phyloP scores from a whole-genome alignment of 768 basidiomycete species.

The Tulasnella sp. region DNA sequence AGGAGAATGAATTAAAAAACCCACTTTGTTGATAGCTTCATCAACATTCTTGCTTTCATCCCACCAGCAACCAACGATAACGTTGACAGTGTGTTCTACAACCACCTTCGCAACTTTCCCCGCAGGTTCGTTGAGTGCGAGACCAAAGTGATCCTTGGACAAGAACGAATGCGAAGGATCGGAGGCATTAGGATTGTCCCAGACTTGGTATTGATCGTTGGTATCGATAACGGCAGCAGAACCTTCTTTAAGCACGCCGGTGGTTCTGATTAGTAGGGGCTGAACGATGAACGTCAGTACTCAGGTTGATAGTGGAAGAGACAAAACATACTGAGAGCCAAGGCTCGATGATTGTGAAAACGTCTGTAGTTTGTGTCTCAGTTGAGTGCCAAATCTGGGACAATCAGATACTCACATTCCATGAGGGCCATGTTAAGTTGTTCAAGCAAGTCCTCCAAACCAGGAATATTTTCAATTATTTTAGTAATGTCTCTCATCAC shows the following conservation, averaged over 20 bases:
- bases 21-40: too few species aligned
- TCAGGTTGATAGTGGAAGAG: not conserved
- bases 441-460: constrained; percentile 43
- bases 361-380: constrained; percentile 22
- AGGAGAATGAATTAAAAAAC: too few species aligned
- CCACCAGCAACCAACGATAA: too few species aligned
- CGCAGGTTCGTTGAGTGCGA: constrained; percentile 62
- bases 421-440: constrained; percentile 51
- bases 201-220: constrained; percentile 59
- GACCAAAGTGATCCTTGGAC: constrained; percentile 55
- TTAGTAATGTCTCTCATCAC: constrained; percentile 40
- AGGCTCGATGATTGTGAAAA: constrained; percentile 55
- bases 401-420: constrained; percentile 35
- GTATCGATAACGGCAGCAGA: constrained; percentile 57
- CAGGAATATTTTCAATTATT: constrained; percentile 55
- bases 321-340: constrained; percentile 37
- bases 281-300: too few species aligned
- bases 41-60: too few species aligned
- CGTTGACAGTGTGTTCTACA: too few species aligned
- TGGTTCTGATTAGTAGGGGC: constrained; percentile 50
- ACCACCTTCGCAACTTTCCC: constrained; percentile 59
- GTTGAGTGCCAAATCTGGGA: not conserved
- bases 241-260: constrained; percentile 42
- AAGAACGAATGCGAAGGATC: constrained; percentile 64
- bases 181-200: constrained; percentile 50